These are phyloP conservation scores for Apiotrichum porosum DNA, from an alignment of 1,284 basidiomycete species.

Conservation along the genomic window DNA sequence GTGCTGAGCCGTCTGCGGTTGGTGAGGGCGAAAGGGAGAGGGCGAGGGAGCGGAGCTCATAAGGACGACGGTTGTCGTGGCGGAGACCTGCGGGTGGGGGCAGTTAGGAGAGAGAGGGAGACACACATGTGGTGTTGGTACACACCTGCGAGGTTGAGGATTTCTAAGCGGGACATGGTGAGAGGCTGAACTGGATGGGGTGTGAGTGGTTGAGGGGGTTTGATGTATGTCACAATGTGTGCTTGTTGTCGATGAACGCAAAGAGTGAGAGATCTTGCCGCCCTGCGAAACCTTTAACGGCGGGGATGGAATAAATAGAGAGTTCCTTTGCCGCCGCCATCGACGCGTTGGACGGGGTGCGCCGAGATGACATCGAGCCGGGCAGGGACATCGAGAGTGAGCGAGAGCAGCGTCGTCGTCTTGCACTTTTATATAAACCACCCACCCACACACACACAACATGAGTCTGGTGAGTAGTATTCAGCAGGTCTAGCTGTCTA, in stretches of 20 bases:
- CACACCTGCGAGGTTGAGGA: slow-evolving; percentile 20
- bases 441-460: slow-evolving; percentile 1
- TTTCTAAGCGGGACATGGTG: slow-evolving; percentile 12
- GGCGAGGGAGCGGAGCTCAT: slow-evolving; percentile 77
- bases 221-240: too few species aligned
- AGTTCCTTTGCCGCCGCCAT: too few species aligned
- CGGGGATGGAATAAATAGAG: too few species aligned
- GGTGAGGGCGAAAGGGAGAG: slow-evolving; percentile 69
- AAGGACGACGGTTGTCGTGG: slow-evolving; percentile 83
- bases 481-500: not conserved
- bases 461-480: slow-evolving; percentile 35
- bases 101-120: too few species aligned
- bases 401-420: too few species aligned
- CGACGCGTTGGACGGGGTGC: too few species aligned
- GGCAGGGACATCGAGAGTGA: too few species aligned
- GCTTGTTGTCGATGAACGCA: too few species aligned
- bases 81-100: slow-evolving; percentile 60
- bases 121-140: not conserved
- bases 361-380: too few species aligned
- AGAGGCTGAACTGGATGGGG: not conserved
- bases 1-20: slow-evolving; percentile 67
- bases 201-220: not conserved
- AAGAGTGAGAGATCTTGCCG: too few species aligned
- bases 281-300: too few species aligned
- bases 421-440: too few species aligned